Base-by-base conservation (phyloP, 352 stramenopile species). In the Globisporangium nagaii region DNA sequence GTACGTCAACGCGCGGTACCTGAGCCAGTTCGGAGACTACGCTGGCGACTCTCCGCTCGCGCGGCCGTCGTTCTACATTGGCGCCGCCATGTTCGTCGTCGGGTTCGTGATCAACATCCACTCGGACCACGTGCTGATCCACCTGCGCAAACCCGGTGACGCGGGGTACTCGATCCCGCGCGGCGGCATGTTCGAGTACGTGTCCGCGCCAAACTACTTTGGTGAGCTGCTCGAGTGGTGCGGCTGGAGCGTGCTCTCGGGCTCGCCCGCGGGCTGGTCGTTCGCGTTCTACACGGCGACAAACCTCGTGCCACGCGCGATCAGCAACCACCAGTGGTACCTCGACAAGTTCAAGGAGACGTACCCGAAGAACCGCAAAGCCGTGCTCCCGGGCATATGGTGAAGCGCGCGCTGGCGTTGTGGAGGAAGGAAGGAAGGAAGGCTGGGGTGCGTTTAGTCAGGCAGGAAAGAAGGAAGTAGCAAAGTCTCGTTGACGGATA, bases 141-240 rank as follows among this genome's bases (percentile, higher is more conserved):
- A 78, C 55, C 60, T 91, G 47, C 80, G 78, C 50, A 70, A 71
- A 31, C 74, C 76, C 4, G 69, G 73, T 13, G 74, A 88, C 46
- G 75, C 62, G 9, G 70, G 56, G 27, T 91, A 89, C 54, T 63
- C 69, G 32, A 82, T 91, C 40, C 80, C 80, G 1, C 39, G 60
- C 40, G 78, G 78, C 3, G 77, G 72, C 19, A 56, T 91, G 59
- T 91, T 91, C 53, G 60, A 73, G 61, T 83, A 74, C 39, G 66
- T 91, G n/a, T 86, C 78, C 35, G 75, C 74, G n/a, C 73, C 80
- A 9, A 91, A 91, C 63, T 86, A 88, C 55, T 66, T 91, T 30
- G 78, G 75, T 11, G 80, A 91, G 46, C 66, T 88, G n/a, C 56
- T 91, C 45, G 78, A 91, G 55, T 91, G 80, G 80, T 63, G 53